These are phyloP conservation scores for Mycena rosella DNA, from an alignment of 768 basidiomycete genomes.

Conservation along the genomic window DNA sequence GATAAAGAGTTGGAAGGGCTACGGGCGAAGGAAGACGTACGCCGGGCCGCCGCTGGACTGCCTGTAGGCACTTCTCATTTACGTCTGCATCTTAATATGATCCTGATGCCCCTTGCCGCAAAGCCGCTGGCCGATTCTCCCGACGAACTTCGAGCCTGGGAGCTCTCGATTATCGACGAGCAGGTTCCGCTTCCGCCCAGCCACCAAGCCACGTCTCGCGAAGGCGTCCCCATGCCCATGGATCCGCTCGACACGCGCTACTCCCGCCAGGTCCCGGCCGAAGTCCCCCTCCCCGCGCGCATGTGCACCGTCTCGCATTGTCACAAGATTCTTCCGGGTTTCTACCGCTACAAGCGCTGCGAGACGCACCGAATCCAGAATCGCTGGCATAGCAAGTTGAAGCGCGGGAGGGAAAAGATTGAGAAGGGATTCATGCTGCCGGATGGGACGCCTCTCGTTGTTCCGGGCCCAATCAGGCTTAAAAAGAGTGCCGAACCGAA, in stretches of 20 bases:
- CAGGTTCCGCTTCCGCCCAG: slow-evolving; percentile 40
- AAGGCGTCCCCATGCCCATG: slow-evolving; percentile 18
- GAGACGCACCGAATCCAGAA: slow-evolving; percentile 70
- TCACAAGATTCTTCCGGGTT: slow-evolving; percentile 60
- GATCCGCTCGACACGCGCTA: slow-evolving; percentile 1
- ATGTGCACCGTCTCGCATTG: slow-evolving; percentile 73
- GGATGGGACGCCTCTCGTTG: slow-evolving; percentile 34
- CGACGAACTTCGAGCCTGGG: slow-evolving; percentile 52
- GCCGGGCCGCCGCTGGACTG: slow-evolving; percentile 50
- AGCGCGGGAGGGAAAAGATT: slow-evolving; percentile 64
- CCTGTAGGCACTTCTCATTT: slow-evolving; percentile 45
- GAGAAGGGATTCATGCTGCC: slow-evolving; percentile 49
- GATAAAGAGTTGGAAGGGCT: slow-evolving; percentile 55
- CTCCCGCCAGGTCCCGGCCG: not conserved
- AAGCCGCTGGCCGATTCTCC: slow-evolving; percentile 52
- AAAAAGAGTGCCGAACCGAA: slow-evolving; percentile 22
- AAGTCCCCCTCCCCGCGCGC: slow-evolving; percentile 49
- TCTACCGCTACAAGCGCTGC: slow-evolving; percentile 65
- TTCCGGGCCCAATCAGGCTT: slow-evolving; percentile 26
- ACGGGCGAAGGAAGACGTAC: slow-evolving; percentile 54
- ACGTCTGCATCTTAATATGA: not conserved
- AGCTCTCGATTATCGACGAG: slow-evolving; percentile 50
- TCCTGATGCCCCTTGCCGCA: slow-evolving; percentile 10
- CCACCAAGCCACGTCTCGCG: not conserved
- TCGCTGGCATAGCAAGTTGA: slow-evolving; percentile 64